Evolutionary conservation across 2,329 filamentous ascomycete genomes (phyloP), one percentile per base, ranked within the genome.

Genomic region (Tolypocladium album): DNA sequence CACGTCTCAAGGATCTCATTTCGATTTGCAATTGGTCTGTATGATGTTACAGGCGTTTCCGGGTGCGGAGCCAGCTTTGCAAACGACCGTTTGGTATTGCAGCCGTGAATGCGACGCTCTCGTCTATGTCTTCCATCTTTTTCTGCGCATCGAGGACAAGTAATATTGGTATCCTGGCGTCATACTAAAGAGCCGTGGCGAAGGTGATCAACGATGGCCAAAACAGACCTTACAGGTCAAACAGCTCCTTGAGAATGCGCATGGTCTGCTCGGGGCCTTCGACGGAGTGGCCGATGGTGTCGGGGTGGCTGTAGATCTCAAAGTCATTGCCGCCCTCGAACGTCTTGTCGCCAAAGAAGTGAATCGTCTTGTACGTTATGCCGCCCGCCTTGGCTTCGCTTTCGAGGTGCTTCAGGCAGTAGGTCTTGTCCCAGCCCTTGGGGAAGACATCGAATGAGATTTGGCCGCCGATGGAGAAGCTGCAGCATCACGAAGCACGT

Each of bases 371-470:
- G 81, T 93, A 97, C 31, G 86, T 78, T 64, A 95, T 79, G 63
- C 88, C 87, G 69, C 84, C 87, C 47, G 82, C 79, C 72, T 82
- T 80, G 64, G 88, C 87, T 74, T 97, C 92, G 64, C 82, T 82
- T 78, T 94, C 90, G 63, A 97, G 80, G 76, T 97, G 92, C 68
- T 84, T 80, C 66, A 97, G 81, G 79, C 92, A 97, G 82, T 96
- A 99, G 12, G 90, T 96, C 86, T 97, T 99, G 79, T 99, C 94
- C 94, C 94, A 99, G 70, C 94, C 94, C 2, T 80, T 84, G 64
- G 94, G 94, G 83, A 99, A 99, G 69, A 97, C 89, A 72, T 99
- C 94, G 75, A 99, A 99, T 62, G 92, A 97, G 76, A 99, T 97
- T 73, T 97, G 91, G 58, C 94, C 94, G 67, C 94, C 94, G 69